Conservation (phyloP, 768 basidiomycete species). For the Trametes maxima region DNA sequence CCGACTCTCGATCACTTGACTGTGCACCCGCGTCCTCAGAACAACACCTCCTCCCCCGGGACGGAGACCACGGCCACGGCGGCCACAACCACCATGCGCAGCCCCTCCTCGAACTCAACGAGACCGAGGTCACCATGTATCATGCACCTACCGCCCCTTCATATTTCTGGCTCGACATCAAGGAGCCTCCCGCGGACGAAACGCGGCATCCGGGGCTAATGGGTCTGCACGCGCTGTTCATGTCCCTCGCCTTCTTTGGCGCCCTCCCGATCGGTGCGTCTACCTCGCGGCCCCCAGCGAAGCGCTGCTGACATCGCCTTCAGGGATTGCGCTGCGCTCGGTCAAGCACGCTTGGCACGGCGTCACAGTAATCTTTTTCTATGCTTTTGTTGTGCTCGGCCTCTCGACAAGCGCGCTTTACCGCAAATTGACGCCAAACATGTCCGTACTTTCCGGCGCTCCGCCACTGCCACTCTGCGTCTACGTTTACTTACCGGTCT, state of each 20-base stretch:
- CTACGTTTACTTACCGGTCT: conserved; percentile 3
- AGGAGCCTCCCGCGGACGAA: conserved; percentile 46
- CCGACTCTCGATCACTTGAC: conserved; percentile 7
- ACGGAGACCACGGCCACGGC: conserved; percentile 44
- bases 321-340: conserved; percentile 81
- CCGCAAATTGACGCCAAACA: conserved; percentile 76
- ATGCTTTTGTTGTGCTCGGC: conserved; percentile 60
- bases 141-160: conserved; percentile 78
- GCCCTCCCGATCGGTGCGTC: conserved; percentile 76
- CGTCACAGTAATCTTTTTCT: conserved; percentile 63
- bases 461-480: neutral
- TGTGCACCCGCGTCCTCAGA: conserved; percentile 11
- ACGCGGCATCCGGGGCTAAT: conserved; percentile 70
- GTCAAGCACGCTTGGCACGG: conserved; percentile 69
- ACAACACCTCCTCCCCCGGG: conserved; percentile 23
- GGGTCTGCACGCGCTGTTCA: conserved; percentile 69
- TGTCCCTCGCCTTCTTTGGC: conserved; percentile 81
- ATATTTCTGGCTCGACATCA: conserved; percentile 81
- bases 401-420: conserved; percentile 72
- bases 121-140: conserved; percentile 65
- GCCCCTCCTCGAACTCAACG: conserved; percentile 69
- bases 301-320: conserved; percentile 1
- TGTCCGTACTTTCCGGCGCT: conserved; percentile 52
- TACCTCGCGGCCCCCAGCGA: neutral
- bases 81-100: conserved; percentile 46